A percentile compares a stretch with the other conserved stretches of the same genome.
Evolutionary conservation across 768 basidiomycete genomes (phyloP).

Genomic region (Mycena latifolia): DNA sequence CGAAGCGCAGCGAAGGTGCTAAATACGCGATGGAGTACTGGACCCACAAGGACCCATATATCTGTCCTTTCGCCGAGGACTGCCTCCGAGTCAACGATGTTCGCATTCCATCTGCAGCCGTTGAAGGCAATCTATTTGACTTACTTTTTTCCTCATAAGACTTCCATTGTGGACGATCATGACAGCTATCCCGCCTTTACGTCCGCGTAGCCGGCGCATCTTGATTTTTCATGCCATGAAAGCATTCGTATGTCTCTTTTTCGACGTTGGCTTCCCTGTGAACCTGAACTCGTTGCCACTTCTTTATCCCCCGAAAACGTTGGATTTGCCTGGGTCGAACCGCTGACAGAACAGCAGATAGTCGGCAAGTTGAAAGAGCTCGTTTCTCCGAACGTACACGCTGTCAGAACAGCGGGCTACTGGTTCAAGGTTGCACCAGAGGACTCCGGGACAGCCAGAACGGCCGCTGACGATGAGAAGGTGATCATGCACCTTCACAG

Average conservation of each 20-base stretch:
- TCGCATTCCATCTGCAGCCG: constrained; percentile 11
- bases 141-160: constrained; percentile 9
- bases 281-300: not conserved
- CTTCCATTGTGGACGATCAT: constrained; percentile 2
- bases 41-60: not conserved
- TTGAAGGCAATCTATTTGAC: constrained; percentile 6
- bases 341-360: constrained; percentile 3
- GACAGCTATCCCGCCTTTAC: constrained; percentile 4
- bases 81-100: not conserved
- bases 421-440: not conserved
- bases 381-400: not conserved
- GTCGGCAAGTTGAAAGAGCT: constrained; percentile 16
- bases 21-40: too few species aligned
- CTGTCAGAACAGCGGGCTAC: constrained; percentile 2
- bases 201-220: constrained; percentile 3
- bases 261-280: constrained; percentile 16
- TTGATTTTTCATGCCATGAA: constrained; percentile 15
- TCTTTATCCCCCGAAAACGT: not conserved
- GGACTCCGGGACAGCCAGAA: not conserved
- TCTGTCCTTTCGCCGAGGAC: too few species aligned
- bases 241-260: not conserved
- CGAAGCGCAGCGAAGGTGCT: too few species aligned
- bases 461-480: not conserved
- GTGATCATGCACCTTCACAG: constrained; percentile 14
- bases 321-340: constrained; percentile 14